Evolutionary conservation across 2,329 filamentous ascomycete species (phyloP).

Genomic region (Exserohilum rostratum): DNA sequence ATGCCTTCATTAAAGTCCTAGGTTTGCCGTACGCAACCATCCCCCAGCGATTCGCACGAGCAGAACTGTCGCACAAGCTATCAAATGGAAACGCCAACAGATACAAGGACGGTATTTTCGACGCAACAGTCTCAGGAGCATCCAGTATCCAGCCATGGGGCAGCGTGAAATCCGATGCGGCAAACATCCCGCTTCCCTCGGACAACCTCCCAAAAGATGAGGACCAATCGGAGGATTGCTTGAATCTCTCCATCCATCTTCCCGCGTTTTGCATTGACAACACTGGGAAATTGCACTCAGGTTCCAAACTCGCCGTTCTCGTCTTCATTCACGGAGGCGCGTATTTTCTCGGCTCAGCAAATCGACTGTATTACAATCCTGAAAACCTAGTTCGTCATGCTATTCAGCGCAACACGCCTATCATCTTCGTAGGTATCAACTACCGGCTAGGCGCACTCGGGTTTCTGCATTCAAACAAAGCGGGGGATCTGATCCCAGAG

Average conservation of each 20-base stretch:
- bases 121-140: constrained; percentile 18
- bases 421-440: constrained; percentile 18
- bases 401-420: constrained; percentile 7
- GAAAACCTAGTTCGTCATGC: constrained; percentile 14
- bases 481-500: constrained; percentile 37
- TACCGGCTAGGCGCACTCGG: constrained; percentile 38
- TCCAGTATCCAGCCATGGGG: constrained; percentile 22
- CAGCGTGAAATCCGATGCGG: constrained; percentile 21
- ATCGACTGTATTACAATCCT: constrained; percentile 59
- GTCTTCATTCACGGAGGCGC: constrained; percentile 61
- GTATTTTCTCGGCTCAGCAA: constrained; percentile 56
- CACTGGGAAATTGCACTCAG: constrained; percentile 23
- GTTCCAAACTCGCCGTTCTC: constrained; percentile 54
- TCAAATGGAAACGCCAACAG: not conserved
- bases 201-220: constrained; percentile 22
- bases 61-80: constrained; percentile 23
- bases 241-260: constrained; percentile 50
- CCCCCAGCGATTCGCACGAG: constrained; percentile 27
- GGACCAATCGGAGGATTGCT: constrained; percentile 46
- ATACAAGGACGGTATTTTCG: constrained; percentile 11
- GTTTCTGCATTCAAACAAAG: constrained; percentile 51
- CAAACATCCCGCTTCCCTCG: constrained; percentile 24
- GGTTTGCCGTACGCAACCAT: constrained; percentile 21
- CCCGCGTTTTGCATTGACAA: constrained; percentile 51
- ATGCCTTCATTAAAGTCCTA: constrained; percentile 11